Base-by-base conservation (phyloP, 495 filamentous ascomycete genomes). In the Trichoderma erinaceum region DNA sequence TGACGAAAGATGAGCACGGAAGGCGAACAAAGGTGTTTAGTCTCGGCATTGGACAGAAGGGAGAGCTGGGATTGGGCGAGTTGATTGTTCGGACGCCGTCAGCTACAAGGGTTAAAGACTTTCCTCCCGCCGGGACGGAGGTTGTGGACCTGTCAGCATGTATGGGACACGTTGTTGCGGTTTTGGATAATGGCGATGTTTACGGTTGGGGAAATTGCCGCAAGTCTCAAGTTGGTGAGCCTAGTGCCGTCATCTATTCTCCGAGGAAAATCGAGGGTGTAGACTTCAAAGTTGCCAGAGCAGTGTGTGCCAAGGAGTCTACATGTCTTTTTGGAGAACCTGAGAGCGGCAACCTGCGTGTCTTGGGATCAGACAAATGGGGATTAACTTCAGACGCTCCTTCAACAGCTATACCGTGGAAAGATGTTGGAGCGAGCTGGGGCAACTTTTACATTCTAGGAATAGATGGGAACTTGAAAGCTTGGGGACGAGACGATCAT, bases 161-260 rank as follows among this genome's bases (percentile, higher is more conserved):
- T n/a, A 88, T 96, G 80, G 83, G 84, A 18, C 95, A 99, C 74
- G 84, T 86, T 0, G 86, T 93, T 21, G 87, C 82, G 4, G 84
- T 97, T 5, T 77, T 96, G 0, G 83, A 82, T 35, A 89, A 89
- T 74, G 93, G 92, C 3, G 81, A 89, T 1, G 88, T 89, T 1
- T 97, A 89, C 75, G 95, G 93, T 3, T 97, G 95, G 95, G 95
- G 95, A 2, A 88, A 81, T 69, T 87, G 87, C 7, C 82, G 92
- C 35, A 93, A 96, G 78, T 92, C 92, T 0, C 93, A 98, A 74
- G 75, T 98, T 0, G 92, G 91, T 5, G 71, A 81, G 13, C 74
- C 78, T 1, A 76, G 71, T 13, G 80, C 70, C 0, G 78, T 87
- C 38, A 76, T 88, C 8, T 83, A 78, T 76, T 69, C 69, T 27